Base-by-base conservation (phyloP, 2,329 filamentous ascomycete species). In the Penicillium sp. region DNA sequence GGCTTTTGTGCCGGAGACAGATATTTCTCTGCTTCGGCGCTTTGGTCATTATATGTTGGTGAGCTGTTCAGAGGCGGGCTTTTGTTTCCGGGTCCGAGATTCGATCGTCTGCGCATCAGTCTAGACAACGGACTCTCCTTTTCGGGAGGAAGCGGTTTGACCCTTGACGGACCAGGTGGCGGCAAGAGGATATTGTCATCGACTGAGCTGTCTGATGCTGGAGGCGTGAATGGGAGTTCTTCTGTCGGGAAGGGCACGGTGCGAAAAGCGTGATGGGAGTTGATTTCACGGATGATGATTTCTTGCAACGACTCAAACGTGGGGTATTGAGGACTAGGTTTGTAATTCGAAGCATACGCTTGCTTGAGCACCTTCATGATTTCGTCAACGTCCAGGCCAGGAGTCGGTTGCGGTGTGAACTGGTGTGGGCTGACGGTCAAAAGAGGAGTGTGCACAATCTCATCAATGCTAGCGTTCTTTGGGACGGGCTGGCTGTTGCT, bases 271-370 rank as follows among this genome's bases (percentile, higher is more conserved):
- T 76, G 73, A 48, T 76, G 74, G 3, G 71, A 76, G 54, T 76
- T 76, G 51, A 76, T 74, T 56, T 76, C 74, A 9, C 73, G 71
- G 30, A 76, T 64, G 40, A 76, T 76, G 16, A 73, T 68, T 63
- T 76, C 74, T 57, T 76, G 72, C 14, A 76, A 61, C 5, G 69
- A 71, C 59, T 76, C 73, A 53, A 72, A 73, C 1, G 71, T 74
- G 14, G 74, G 68, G 40, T 51, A 46, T 46, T 71, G 64, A 1
- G 68, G 59, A n/a, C 62, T 68, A 7, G 65, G 53, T 8, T 56
- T 58, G 47, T 68, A 66, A 6, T 64, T 64, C 2, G 71, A 67
- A 35, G 52, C 62, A 18, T 71, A 74, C 5, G 72, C 71, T 61
- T 74, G 70, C 51, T 63, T 71, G 51, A 76, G 73, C 60, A 76